phyloP scores from a whole-genome alignment of 2,329 filamentous ascomycete species.

The Cladosporium sp. region DNA sequence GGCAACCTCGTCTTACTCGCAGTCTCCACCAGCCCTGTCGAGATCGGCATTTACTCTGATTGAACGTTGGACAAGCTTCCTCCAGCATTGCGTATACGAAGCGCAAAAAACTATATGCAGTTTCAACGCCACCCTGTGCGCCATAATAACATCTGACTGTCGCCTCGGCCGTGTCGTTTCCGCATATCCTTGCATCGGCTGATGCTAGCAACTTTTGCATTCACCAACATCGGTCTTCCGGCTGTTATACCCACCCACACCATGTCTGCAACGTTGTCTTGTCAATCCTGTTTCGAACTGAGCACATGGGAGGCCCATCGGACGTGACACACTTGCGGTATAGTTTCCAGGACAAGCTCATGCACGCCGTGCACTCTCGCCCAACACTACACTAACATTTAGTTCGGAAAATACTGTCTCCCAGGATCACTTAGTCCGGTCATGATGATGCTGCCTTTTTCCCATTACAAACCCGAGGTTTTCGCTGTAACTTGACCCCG shows the following conservation, averaged over 20 bases:
- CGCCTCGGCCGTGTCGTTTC: neutral
- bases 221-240: slow-evolving; percentile 4
- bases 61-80: slow-evolving; percentile 3
- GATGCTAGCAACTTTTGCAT: neutral
- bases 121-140: slow-evolving; percentile 7
- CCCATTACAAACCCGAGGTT: neutral
- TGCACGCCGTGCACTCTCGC: neutral
- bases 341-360: neutral
- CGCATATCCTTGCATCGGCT: slow-evolving; percentile 2
- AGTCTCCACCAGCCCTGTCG: neutral
- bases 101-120: slow-evolving; percentile 3
- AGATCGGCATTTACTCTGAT: slow-evolving; percentile 3
- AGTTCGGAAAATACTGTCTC: neutral
- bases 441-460: neutral
- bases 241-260: slow-evolving; percentile 19
- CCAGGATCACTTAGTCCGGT: neutral
- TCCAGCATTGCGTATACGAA: neutral
- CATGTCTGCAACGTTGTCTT: slow-evolving; percentile 4
- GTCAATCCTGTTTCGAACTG: neutral
- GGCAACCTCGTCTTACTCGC: slow-evolving; percentile 10
- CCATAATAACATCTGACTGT: neutral
- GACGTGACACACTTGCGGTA: neutral
- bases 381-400: neutral
- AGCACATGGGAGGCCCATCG: neutral
- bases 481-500: neutral